Conservation (phyloP, 2,329 filamentous ascomycete genomes). For the Orbilia oligospora region DNA sequence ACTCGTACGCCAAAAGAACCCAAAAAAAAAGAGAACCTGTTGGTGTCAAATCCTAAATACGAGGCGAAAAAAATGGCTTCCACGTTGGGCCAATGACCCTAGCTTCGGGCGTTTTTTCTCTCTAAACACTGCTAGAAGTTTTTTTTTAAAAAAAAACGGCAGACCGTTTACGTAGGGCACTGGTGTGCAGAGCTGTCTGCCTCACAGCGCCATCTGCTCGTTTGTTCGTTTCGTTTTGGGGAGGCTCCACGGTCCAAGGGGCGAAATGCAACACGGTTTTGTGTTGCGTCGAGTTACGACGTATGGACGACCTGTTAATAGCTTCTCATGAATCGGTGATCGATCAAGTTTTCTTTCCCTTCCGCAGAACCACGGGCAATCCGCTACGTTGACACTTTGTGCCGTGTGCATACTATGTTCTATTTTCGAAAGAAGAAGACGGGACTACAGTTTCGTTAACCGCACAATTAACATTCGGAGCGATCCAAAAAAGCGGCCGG, state of each 20-base stretch:
- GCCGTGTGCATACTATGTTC: slow-evolving; percentile 34
- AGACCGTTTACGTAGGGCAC: too few species aligned
- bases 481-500: slow-evolving; percentile 39
- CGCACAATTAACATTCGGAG: slow-evolving; percentile 24
- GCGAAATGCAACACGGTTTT: slow-evolving; percentile 58
- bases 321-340: background rate
- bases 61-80: slow-evolving; percentile 41
- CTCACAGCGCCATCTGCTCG: slow-evolving; percentile 26
- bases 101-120: slow-evolving; percentile 32
- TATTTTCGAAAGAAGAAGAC: slow-evolving; percentile 13
- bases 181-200: slow-evolving; percentile 19
- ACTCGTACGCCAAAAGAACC: slow-evolving; percentile 14
- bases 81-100: slow-evolving; percentile 24
- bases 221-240: background rate
- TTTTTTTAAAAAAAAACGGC: too few species aligned
- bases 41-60: slow-evolving; percentile 43
- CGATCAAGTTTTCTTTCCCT: slow-evolving; percentile 30
- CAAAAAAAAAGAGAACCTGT: background rate
- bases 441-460: slow-evolving; percentile 44
- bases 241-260: slow-evolving; percentile 26
- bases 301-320: too few species aligned
- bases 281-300: slow-evolving; percentile 45
- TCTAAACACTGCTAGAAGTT: background rate
- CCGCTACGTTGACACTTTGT: slow-evolving; percentile 45
- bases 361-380: slow-evolving; percentile 41